Evolutionary conservation across 768 basidiomycete species (phyloP), one percentile per base, ranked within the genome.

Genomic region (Boletus subparvulus): DNA sequence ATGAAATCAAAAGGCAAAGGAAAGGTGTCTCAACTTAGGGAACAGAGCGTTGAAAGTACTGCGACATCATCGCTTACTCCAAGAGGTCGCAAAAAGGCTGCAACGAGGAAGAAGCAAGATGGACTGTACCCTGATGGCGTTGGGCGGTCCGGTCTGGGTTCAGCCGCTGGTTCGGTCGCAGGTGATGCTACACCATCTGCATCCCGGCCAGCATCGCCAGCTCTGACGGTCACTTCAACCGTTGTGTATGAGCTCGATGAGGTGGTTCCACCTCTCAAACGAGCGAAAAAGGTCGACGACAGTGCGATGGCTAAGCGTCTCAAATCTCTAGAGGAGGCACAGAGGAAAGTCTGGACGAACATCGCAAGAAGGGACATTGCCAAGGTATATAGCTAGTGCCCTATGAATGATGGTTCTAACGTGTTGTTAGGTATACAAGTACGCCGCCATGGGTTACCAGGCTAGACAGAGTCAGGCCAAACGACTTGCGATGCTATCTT

Each of bases 301-400:
- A 75, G 71, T 54, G 79, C 83, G 4, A 87, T 89, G 80, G 69
- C 82, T 26, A 91, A 91, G 66, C 83, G 92, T 40, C 77, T 92
- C 55, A 87, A 85, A 69, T 78, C 83, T 7, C 69, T 94, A 32
- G 92, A 93, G 67, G 94, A 94, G 62, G 78, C 88, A 0, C 93
- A 94, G 74, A 80, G 83, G 55, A 94, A 92, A 73, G 87, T 93
- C 10, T 96, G 94, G 94, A 86, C 85, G 21, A 91, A 87, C 63
- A 94, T 96, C 47, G 94, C 92, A 2, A 80, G 83, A 60, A 80
- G 85, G 62, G 94, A 95, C 63, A 83, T 95, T 46, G 85, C 87
- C 30, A 94, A 91, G 80, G 94, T 89, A 61, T 41, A 30, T 36
- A 12, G 16, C 19, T 33, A 11, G 42, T 16, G 35, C 37, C 19